Base-by-base conservation (phyloP, 441 rosid species). In the Croton laevigatus region DNA sequence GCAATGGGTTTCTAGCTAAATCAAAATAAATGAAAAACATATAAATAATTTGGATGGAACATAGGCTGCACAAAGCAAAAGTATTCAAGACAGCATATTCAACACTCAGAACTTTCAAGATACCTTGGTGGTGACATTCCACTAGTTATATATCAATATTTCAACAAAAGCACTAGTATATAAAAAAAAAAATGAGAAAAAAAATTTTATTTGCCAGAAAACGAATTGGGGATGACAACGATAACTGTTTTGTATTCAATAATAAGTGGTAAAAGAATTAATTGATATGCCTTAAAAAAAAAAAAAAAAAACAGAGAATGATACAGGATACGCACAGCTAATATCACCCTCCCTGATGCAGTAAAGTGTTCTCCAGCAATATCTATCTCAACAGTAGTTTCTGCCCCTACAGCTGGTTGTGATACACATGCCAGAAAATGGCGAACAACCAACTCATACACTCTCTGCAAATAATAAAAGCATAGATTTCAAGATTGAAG, bases 361-460 rank as follows among this genome's bases (percentile, higher is more conserved):
- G 89, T 82, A 82, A 94, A 92, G 36, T 75, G 79, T 80, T 94
- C 99, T n/a, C 93, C 94, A 52, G 98, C 97, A 69, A 94, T 85
- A 83, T 94, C 94, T 78, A 91, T 87, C 80, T 90, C 98, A 22
- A 94, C 99, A 38, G 80, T 80, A 42, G 99, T 94, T 83, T 94
- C 99, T 71, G 98, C 99, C 75, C 96, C 97, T 32, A 92, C 79
- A 36, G 99, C 99, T 69, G 99, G 97, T 81, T 87, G 93, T 9
- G 99, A 94, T 76, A 94, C 98, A 79, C 99, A 94, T 54, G 98
- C 98, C 76, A 94, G 81, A 77, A 88, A 94, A 81, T 94, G 99
- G 38, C 97, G 96, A 82, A 92, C 99, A 61, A 94, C 98, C 80
- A 94, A 79, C 78, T 92, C 98, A 77, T 94, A 94, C 66, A 94